Conservation (phyloP, 148 eudicot species). For the Agrostemma githago region DNA sequence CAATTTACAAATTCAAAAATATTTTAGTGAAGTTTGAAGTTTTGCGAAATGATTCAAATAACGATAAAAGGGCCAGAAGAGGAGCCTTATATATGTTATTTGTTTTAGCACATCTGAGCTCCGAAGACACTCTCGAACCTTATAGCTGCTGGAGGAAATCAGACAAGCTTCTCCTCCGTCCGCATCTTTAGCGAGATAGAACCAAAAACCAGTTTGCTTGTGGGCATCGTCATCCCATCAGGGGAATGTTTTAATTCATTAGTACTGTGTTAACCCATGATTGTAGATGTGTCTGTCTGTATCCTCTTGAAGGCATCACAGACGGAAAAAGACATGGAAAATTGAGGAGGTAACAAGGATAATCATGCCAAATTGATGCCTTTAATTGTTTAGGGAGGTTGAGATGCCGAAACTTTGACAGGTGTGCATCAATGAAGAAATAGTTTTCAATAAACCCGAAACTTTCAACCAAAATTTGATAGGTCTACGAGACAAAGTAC, state of each 20-base stretch:
- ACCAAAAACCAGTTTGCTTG: too few species aligned
- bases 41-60: conserved; percentile 8
- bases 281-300: conserved; percentile 8
- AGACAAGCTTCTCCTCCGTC: conserved; percentile 16
- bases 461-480: too few species aligned
- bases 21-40: background rate
- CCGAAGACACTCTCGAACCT: conserved; percentile 10
- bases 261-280: conserved; percentile 17
- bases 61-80: conserved; percentile 19
- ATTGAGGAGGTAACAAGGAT: background rate
- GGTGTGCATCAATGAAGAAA: too few species aligned
- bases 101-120: conserved; percentile 18
- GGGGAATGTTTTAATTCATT: conserved; percentile 7
- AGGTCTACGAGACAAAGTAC: too few species aligned
- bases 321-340: background rate
- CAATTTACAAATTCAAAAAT: conserved; percentile 10
- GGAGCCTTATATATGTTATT: conserved; percentile 25
- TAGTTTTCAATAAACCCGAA: too few species aligned
- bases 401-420: too few species aligned
- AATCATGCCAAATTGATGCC: background rate
- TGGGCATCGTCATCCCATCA: conserved; percentile 18
- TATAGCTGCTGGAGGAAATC: too few species aligned
- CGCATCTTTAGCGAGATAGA: conserved; percentile 12
- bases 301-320: conserved; percentile 25
- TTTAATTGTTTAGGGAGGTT: too few species aligned